Percentiles rank a stretch among this genome's conserved stretches.
phyloP scores from a whole-genome alignment of 768 basidiomycete species.

The Termitomyces sp. region DNA sequence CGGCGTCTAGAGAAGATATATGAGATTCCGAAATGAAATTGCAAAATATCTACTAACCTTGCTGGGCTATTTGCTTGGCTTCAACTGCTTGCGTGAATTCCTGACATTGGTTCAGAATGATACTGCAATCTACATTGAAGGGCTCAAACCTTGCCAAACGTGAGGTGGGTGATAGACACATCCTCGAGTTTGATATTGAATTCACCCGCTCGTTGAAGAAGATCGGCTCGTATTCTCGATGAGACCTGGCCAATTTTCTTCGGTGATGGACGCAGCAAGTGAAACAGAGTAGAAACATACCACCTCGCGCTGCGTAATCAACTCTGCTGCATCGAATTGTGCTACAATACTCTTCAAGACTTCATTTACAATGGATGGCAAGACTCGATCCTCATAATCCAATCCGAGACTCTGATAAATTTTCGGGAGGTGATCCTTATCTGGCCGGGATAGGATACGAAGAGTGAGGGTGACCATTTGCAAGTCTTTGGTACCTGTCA shows the following conservation, averaged over 20 bases:
- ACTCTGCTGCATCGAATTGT: slow-evolving; percentile 94
- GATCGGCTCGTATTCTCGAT: slow-evolving; percentile 85
- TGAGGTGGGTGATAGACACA: slow-evolving; percentile 91
- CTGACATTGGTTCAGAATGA: slow-evolving; percentile 27
- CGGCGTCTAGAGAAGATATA: slow-evolving; percentile 62
- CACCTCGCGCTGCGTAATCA: slow-evolving; percentile 97
- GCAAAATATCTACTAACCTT: slow-evolving; percentile 49
- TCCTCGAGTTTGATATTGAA: slow-evolving; percentile 96
- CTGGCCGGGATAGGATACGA: slow-evolving; percentile 91
- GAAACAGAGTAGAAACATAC: slow-evolving; percentile 39
- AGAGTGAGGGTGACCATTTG: slow-evolving; percentile 98
- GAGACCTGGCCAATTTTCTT: slow-evolving; percentile 52
- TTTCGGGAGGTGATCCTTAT: slow-evolving; percentile 78
- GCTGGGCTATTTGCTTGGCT: slow-evolving; percentile 99
- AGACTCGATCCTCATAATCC: slow-evolving; percentile 97
- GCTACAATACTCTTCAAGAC: slow-evolving; percentile 97
- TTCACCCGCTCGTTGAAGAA: slow-evolving; percentile 90
- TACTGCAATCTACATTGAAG: neutral
- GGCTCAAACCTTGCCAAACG: slow-evolving; percentile 70
- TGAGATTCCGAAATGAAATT: neutral
- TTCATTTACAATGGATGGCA: slow-evolving; percentile 97
- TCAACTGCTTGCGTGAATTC: slow-evolving; percentile 99
- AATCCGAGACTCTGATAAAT: slow-evolving; percentile 94
- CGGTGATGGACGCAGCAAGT: neutral
- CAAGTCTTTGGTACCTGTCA: slow-evolving; percentile 96